Evolutionary conservation across 2,329 filamentous ascomycete species (phyloP).

Genomic region (Aspergillus japonicus): DNA sequence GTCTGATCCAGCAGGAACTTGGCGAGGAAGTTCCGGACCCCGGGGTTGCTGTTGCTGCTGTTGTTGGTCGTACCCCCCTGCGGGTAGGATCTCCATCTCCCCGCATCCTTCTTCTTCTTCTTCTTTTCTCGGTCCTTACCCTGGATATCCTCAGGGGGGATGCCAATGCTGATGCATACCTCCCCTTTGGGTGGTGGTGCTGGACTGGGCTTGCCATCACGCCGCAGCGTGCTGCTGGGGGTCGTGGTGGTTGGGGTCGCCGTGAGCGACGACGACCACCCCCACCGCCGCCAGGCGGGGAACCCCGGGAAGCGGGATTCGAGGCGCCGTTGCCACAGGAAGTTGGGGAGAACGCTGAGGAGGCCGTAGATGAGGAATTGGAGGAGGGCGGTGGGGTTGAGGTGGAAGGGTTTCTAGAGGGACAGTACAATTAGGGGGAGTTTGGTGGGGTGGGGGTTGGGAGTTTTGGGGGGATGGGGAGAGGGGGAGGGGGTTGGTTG

Average conservation of each 20-base stretch:
- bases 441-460: background rate
- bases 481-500: background rate
- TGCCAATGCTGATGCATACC: background rate
- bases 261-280: background rate
- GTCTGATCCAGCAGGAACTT: conserved; percentile 62
- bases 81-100: background rate
- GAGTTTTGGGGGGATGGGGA: background rate
- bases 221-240: too few relatives aligned
- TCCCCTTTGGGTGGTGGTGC: background rate
- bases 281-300: conserved; percentile 28
- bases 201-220: too few relatives aligned
- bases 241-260: too few relatives aligned
- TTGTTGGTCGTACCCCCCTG: background rate
- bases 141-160: background rate
- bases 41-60: too few relatives aligned
- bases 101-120: too few relatives aligned
- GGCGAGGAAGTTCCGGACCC: conserved; percentile 48
- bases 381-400: conserved; percentile 68
- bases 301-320: conserved; percentile 72
- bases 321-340: conserved; percentile 78
- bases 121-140: too few relatives aligned
- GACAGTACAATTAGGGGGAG: background rate
- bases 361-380: conserved; percentile 75
- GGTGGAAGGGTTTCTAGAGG: conserved; percentile 51
- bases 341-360: conserved; percentile 77